Conservation (phyloP, 257 asterid species). For the Nyctanthes arbortristis region DNA sequence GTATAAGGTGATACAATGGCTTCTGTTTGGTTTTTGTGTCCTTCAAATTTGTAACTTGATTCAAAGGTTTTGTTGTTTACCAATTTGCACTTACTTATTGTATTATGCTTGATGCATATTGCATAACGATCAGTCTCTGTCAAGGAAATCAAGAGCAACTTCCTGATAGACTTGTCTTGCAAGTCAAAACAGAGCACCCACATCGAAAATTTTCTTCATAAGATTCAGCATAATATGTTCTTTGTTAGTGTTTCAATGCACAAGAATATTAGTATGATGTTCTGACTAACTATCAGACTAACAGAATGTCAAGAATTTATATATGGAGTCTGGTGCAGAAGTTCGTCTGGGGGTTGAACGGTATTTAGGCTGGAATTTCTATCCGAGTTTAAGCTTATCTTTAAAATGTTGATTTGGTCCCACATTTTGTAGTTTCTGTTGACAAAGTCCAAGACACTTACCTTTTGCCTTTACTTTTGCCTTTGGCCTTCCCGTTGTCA, state of each 20-base stretch:
- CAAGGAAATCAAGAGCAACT: neutral
- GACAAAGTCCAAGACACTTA: neutral
- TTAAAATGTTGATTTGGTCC: neutral
- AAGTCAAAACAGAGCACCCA: neutral
- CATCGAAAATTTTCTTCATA: neutral
- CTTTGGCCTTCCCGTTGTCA: slow-evolving; percentile 6
- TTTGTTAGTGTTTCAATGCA: neutral
- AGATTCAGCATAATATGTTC: neutral
- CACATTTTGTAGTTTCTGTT: neutral
- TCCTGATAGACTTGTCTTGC: slow-evolving; percentile 5
- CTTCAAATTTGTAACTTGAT: neutral
- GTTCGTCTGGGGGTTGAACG: neutral
- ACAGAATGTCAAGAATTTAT: neutral
- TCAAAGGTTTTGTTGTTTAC: slow-evolving; percentile 10
- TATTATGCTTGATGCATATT: neutral
- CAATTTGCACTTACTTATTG: slow-evolving; percentile 9
- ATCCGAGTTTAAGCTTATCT: neutral
- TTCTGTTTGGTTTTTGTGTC: neutral
- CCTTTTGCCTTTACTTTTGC: neutral
- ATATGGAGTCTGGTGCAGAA: neutral
- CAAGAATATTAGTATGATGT: neutral
- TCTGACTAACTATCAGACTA: neutral
- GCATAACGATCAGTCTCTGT: neutral
- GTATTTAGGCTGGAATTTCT: neutral
- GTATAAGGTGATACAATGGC: neutral